phyloP scores from a whole-genome alignment of 495 filamentous ascomycete species.

The Tuber brumale region DNA sequence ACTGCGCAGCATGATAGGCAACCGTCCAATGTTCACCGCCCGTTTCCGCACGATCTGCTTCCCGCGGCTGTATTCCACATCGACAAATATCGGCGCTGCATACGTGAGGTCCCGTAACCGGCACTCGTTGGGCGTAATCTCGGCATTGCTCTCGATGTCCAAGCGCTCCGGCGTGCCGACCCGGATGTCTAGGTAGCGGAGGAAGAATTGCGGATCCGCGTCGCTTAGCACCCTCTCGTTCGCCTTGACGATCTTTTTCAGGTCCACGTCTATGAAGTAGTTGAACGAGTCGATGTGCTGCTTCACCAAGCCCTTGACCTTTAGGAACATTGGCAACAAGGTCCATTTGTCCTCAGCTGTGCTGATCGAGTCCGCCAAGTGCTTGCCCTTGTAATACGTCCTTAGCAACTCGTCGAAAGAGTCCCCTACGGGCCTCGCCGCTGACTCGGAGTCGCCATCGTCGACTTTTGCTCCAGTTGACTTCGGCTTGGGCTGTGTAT shows the following conservation, averaged over 20 bases:
- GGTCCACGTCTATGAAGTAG: constrained; percentile 87
- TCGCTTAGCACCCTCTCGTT: constrained; percentile 81
- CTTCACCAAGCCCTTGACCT: constrained; percentile 92
- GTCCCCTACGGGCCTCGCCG: constrained; percentile 30
- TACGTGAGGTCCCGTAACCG: constrained; percentile 93
- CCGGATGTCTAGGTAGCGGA: constrained; percentile 77
- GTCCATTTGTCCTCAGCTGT: constrained; percentile 97
- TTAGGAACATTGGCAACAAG: constrained; percentile 87
- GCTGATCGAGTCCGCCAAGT: constrained; percentile 82
- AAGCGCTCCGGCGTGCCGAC: constrained; percentile 69
- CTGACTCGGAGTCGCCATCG: constrained; percentile 15
- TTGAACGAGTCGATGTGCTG: constrained; percentile 99
- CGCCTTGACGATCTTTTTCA: constrained; percentile 90
- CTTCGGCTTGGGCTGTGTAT: constrained; percentile 13
- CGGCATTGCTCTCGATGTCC: constrained; percentile 61
- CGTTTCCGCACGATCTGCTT: constrained; percentile 60
- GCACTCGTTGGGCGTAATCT: constrained; percentile 87
- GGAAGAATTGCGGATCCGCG: constrained; percentile 75
- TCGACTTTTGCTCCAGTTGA: constrained; percentile 17
- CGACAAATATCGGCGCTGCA: constrained; percentile 82
- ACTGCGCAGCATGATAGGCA: constrained; percentile 95
- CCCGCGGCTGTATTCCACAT: constrained; percentile 77
- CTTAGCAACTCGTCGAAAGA: constrained; percentile 79
- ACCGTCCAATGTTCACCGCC: constrained; percentile 72
- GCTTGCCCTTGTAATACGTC: constrained; percentile 94